Evolutionary conservation across 345 rosid genomes (phyloP).

Genomic region (Lagerstroemia speciosa): DNA sequence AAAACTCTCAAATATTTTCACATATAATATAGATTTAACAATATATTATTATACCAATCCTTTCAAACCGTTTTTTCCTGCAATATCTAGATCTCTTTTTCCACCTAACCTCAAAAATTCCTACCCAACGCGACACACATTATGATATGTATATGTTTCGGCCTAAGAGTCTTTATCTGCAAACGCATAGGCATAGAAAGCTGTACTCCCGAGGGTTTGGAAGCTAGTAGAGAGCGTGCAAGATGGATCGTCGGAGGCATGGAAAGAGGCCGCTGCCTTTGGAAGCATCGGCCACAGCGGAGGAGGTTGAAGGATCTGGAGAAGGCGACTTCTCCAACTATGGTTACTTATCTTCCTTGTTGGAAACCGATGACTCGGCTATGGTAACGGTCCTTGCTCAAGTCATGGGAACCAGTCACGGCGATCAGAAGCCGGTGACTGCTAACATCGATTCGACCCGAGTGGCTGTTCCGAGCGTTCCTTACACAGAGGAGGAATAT

Average conservation of each 20-base stretch:
- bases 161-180: no score
- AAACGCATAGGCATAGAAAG: no score
- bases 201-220: no score
- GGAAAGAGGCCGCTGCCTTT: conserved; percentile 69
- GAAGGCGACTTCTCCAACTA: conserved; percentile 9
- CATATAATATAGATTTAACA: no score
- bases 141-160: no score
- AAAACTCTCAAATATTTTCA: no score
- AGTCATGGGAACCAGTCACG: conserved; percentile 15
- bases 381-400: conserved; percentile 31
- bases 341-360: conserved; percentile 17
- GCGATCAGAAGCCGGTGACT: neutral
- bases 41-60: no score
- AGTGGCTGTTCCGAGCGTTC: neutral
- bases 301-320: conserved; percentile 13
- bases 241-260: conserved; percentile 62
- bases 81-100: no score
- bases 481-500: no score
- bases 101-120: no score
- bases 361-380: conserved; percentile 22
- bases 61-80: no score
- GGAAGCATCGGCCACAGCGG: conserved; percentile 54
- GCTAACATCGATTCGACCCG: neutral
- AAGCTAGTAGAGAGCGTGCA: neutral
- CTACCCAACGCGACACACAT: no score